Evolutionary conservation across 1,139 yeast species (phyloP), one percentile per base, ranked within the genome.

Genomic region (Geotrichum europaeum): DNA sequence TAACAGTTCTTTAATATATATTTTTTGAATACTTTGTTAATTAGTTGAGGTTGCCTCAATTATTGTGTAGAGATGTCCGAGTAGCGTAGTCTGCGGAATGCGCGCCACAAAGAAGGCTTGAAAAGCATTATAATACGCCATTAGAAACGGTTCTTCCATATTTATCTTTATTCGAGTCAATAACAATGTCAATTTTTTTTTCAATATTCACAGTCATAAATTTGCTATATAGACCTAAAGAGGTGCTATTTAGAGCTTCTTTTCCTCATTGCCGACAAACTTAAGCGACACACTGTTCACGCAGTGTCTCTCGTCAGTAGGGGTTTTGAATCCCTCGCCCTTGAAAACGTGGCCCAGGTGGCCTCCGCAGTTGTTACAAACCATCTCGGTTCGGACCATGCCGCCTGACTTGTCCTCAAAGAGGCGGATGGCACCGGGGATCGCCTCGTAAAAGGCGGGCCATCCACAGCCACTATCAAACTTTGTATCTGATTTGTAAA

Each of bases 401-500:
- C 98, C 98, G 60, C 76, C 75, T 10, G 85, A 73, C 0, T 61
- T 68, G 73, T 94, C 99, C 32, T 78, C 80, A 64, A 80, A 75
- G 15, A 87, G 78, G 36, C 75, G 80, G 54, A 94, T 79, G 1
- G 96, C 80, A 0, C 91, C 92, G 0, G 96, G 96, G 57, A 92
- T 77, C 4, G 96, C 97, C 62, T 89, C 87, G 72, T 86, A 92
- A 74, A 94, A 94, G 0, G 97, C 91, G 0, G 99, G 99, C 99
- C 99, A 94, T 2, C 99, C 99, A 74, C 99, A 94, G 60, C 90
- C 91, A 24, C 96, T 83, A 62, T 86, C 84, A 69, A 95, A 94
- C 75, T 94, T 94, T 15, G 97, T 82, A 53, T 80, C 78, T 45
- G 96, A 85, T 65, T 81, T 81, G 74, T 94, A 94, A 50, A 94